phyloP scores from a whole-genome alignment of 2,329 filamentous ascomycete species.

The Bipolaris gigantea region DNA sequence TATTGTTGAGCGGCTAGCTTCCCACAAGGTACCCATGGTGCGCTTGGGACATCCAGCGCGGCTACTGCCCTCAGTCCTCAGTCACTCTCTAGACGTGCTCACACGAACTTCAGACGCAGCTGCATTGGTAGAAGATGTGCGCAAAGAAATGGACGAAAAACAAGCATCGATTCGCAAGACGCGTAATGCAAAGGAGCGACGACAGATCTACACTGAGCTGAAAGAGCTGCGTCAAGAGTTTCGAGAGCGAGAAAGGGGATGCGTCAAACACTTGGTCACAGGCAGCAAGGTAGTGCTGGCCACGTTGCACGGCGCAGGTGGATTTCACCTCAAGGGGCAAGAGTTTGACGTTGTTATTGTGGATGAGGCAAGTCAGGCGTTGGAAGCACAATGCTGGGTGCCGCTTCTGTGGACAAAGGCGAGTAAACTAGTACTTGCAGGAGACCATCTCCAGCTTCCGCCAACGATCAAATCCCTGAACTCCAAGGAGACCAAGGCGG shows the following conservation, averaged over 20 bases:
- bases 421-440: slow-evolving; percentile 84
- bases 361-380: slow-evolving; percentile 92
- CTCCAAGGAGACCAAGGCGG: slow-evolving; percentile 42
- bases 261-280: slow-evolving; percentile 73
- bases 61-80: slow-evolving; percentile 81
- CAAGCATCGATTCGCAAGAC: slow-evolving; percentile 88
- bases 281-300: slow-evolving; percentile 86
- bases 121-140: slow-evolving; percentile 84
- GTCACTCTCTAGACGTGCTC: slow-evolving; percentile 87
- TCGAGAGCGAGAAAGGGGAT: slow-evolving; percentile 78
- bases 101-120: slow-evolving; percentile 90
- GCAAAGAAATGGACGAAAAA: slow-evolving; percentile 89
- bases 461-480: slow-evolving; percentile 86
- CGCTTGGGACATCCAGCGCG: slow-evolving; percentile 91
- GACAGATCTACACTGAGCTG: slow-evolving; percentile 80
- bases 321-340: slow-evolving; percentile 76
- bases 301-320: slow-evolving; percentile 89
- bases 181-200: slow-evolving; percentile 74
- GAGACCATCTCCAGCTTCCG: slow-evolving; percentile 90
- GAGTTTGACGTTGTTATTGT: slow-evolving; percentile 92
- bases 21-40: slow-evolving; percentile 82
- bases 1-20: slow-evolving; percentile 87
- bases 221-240: slow-evolving; percentile 87
- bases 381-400: slow-evolving; percentile 98
- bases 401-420: slow-evolving; percentile 71